Evolutionary conservation across 495 filamentous ascomycete species (phyloP), one percentile per base, ranked within the genome.

Genomic region (Neurospora sp.): DNA sequence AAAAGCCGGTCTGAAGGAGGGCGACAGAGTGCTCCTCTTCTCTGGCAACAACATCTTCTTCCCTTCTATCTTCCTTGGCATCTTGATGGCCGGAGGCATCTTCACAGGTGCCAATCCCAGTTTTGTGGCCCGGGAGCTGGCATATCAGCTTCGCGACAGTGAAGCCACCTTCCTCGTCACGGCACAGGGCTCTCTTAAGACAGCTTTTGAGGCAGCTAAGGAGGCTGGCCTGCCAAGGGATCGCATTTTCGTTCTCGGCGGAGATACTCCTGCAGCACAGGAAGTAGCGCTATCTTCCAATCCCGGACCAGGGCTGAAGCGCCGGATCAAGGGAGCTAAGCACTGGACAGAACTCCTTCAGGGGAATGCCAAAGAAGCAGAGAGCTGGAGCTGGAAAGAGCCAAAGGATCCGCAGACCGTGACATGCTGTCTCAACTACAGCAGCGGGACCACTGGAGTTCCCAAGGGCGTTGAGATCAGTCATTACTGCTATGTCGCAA

Each of bases 401-500:
- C 82, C 83, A 0, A 43, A 72, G 5, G 78, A 85, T 71, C 71
- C 85, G 0, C 75, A 71, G 9, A 71, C 71, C 54, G 81, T 82
- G 9, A 77, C 81, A 8, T 85, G 84, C 75, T 85, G 83, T 66
- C 84, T 94, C 71, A 93, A 93, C 76, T 94, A 94, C 81, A 89
- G 86, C 71, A 88, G 86, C 70, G 93, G 93, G 4, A 97, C 93
- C 9, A 96, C 93, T 0, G 93, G 93, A 4, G 84, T 92, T 7
- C 91, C 93, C 17, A 97, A 96, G 78, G 93, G 93, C 31, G 93
- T 95, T 34, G 90, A 92, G 80, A 90, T 96, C 74, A 87, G 89
- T 17, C 93, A 96, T 80, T 81, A 83, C 43, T 90, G 92, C 74
- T 91, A 94, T 76, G 84, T 92, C 28, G 84, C 91, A 69, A 94